phyloP scores from a whole-genome alignment of 768 basidiomycete genomes.

The Scleroderma bovista region DNA sequence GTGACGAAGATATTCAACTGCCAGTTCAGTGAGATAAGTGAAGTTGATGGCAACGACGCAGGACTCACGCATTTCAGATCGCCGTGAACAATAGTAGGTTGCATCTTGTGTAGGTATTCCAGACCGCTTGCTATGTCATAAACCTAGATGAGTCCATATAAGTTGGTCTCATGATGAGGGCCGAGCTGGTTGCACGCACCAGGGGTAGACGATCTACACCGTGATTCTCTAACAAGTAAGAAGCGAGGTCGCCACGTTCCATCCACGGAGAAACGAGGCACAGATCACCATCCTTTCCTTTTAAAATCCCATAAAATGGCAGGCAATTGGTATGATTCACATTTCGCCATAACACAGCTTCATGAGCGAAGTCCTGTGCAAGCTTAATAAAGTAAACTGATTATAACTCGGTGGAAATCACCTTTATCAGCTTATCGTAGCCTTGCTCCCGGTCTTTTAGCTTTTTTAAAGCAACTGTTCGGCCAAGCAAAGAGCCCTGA shows the following conservation, averaged over 20 bases:
- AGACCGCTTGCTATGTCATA: constrained; percentile 34
- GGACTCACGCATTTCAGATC: constrained; percentile 38
- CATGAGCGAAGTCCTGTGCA: constrained; percentile 24
- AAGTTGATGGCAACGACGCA: not conserved
- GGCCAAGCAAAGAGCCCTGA: constrained; percentile 22
- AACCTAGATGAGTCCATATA: constrained; percentile 22
- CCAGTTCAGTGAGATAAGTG: not conserved
- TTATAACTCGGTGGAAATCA: constrained; percentile 9
- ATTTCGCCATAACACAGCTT: constrained; percentile 29
- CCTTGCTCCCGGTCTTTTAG: constrained; percentile 16
- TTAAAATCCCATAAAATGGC: constrained; percentile 25
- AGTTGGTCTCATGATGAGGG: not conserved
- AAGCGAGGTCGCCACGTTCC: constrained; percentile 6
- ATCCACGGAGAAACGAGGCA: too few species aligned
- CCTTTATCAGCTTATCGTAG: constrained; percentile 22
- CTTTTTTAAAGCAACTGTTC: constrained; percentile 28
- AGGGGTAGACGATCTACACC: constrained; percentile 25
- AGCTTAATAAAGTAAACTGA: constrained; percentile 6
- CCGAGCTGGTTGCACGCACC: constrained; percentile 22
- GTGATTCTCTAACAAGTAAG: constrained; percentile 25
- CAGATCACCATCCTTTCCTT: constrained; percentile 15
- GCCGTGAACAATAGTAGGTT: constrained; percentile 38
- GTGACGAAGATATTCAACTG: constrained; percentile 28
- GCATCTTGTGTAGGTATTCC: constrained; percentile 33
- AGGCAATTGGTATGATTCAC: constrained; percentile 24